A percentile compares a stretch with the other conserved stretches of the same genome.
Evolutionary conservation across 306 rosid species (phyloP).

Genomic region (Hippophae rhamnoides): DNA sequence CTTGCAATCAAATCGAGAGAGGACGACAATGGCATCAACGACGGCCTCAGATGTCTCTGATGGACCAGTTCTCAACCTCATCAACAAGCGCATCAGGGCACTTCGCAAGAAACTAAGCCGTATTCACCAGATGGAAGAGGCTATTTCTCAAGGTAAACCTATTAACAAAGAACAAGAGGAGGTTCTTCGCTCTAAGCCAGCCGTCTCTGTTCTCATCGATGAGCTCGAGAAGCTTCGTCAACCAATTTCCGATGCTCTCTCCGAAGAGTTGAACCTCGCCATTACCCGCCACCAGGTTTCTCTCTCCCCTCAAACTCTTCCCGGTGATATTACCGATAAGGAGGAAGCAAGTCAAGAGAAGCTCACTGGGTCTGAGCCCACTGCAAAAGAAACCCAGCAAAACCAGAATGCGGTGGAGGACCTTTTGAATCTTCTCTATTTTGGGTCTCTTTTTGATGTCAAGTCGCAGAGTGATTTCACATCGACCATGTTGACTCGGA

Average conservation of each 20-base stretch:
- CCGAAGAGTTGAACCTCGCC: slow-evolving; percentile 56
- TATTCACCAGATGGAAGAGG: slow-evolving; percentile 60
- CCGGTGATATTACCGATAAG: slow-evolving; percentile 10
- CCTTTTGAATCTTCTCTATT: slow-evolving; percentile 73
- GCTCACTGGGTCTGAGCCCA: slow-evolving; percentile 9
- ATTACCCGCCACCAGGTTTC: slow-evolving; percentile 27
- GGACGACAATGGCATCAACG: slow-evolving; percentile 46
- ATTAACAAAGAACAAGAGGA: slow-evolving; percentile 82
- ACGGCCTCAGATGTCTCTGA: slow-evolving; percentile 50
- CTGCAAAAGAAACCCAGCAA: background rate
- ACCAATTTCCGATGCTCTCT: slow-evolving; percentile 57
- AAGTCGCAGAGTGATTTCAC: slow-evolving; percentile 80
- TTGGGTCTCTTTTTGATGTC: slow-evolving; percentile 83
- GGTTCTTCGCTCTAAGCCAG: slow-evolving; percentile 71
- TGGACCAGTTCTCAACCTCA: slow-evolving; percentile 78
- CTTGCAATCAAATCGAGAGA: background rate
- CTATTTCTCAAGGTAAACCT: slow-evolving; percentile 54
- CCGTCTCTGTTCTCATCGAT: slow-evolving; percentile 45
- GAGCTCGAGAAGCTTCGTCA: slow-evolving; percentile 91
- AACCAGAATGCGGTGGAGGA: slow-evolving; percentile 41
- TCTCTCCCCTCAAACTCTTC: slow-evolving; percentile 12
- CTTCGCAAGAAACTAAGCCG: slow-evolving; percentile 80
- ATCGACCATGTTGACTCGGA: slow-evolving; percentile 72
- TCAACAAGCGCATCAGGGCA: slow-evolving; percentile 88
- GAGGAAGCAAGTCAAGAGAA: background rate